Conservation (phyloP, 805 yeast species). For the Henningerozyma blattae region DNA sequence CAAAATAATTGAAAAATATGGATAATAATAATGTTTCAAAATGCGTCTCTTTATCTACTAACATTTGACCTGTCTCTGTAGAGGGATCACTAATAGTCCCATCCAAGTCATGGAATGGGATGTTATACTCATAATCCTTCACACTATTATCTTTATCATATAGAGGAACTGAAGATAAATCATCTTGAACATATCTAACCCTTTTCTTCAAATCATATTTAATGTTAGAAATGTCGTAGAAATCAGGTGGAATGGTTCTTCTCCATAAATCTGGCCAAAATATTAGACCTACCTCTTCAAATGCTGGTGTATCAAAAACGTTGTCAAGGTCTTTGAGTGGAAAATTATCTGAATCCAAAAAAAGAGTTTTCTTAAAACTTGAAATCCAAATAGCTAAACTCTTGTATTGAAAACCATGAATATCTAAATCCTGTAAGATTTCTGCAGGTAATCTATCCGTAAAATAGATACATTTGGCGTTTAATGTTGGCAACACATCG, state of each 20-base stretch:
- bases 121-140: constrained; percentile 19
- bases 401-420: constrained; percentile 59
- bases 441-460: constrained; percentile 40
- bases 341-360: constrained; percentile 68
- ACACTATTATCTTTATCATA: constrained; percentile 14
- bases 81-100: constrained; percentile 61
- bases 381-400: constrained; percentile 62
- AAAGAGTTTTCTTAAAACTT: constrained; percentile 58
- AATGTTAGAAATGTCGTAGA: constrained; percentile 58
- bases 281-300: constrained; percentile 36
- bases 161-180: constrained; percentile 23
- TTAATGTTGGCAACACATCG: constrained; percentile 45
- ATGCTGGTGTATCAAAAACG: constrained; percentile 52
- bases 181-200: constrained; percentile 28
- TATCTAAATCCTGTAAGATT: constrained; percentile 28
- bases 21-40: constrained; percentile 46
- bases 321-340: constrained; percentile 55
- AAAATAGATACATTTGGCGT: constrained; percentile 56
- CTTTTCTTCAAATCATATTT: constrained; percentile 30
- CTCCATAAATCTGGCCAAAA: constrained; percentile 89
- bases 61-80: constrained; percentile 62
- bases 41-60: constrained; percentile 52
- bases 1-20: constrained; percentile 54
- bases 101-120: constrained; percentile 45
- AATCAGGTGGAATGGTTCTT: constrained; percentile 66